Evolutionary conservation across 768 basidiomycete genomes (phyloP).

Genomic region (Mrakia blollopis): DNA sequence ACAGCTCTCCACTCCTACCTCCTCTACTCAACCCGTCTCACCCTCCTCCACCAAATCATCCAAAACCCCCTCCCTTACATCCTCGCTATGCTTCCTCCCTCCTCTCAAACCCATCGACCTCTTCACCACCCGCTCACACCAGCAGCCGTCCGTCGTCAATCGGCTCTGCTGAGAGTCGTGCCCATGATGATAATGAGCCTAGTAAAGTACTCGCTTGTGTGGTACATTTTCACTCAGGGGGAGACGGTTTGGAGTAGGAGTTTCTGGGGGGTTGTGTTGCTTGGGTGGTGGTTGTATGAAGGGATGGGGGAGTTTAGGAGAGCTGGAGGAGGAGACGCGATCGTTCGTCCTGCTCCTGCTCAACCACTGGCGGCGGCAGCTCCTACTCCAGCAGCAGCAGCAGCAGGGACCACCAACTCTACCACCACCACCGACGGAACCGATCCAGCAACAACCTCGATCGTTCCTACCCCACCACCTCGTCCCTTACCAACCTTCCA

Average conservation of each 20-base stretch:
- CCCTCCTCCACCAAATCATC: slow-evolving; percentile 14
- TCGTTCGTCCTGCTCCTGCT: neutral
- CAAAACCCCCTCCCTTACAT: slow-evolving; percentile 4
- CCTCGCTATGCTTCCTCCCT: neutral
- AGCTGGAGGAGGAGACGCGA: neutral
- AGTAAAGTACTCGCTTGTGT: slow-evolving; percentile 28
- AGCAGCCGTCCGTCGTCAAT: neutral
- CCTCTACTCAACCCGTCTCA: slow-evolving; percentile 21
- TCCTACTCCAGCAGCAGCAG: neutral
- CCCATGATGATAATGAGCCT: slow-evolving; percentile 15
- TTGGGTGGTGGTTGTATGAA: slow-evolving; percentile 24
- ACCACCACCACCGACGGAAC: neutral
- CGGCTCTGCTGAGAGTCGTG: neutral
- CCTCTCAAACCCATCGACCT: neutral
- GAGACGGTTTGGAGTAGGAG: neutral
- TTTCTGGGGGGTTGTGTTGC: slow-evolving; percentile 11
- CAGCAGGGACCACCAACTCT: neutral
- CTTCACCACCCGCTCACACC: neutral
- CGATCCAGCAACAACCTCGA: neutral
- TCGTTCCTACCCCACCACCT: neutral
- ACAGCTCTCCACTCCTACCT: slow-evolving; percentile 26
- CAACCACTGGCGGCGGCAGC: neutral
- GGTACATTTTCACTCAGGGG: slow-evolving; percentile 28
- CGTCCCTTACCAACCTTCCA: slow-evolving; percentile 17
- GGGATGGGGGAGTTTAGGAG: slow-evolving; percentile 6